Conservation (phyloP, 768 basidiomycete species). For the Auricularia cornea region DNA sequence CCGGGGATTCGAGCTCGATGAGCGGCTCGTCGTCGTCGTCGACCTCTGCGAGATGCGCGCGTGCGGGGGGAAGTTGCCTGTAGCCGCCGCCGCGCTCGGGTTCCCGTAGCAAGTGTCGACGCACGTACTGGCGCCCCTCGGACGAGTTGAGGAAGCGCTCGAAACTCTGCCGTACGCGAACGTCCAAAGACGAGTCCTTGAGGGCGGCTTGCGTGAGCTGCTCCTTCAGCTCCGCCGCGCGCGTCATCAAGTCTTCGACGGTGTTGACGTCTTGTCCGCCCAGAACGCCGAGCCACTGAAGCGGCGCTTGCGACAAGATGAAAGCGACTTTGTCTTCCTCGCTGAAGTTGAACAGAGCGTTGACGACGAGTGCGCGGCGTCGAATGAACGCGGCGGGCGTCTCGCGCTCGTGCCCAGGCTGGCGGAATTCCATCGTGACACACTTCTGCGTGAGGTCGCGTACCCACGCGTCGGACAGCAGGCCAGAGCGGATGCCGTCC, state of each 20-base stretch:
- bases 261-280: background rate
- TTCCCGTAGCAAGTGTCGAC: background rate
- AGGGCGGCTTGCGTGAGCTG: background rate
- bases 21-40: too few species aligned
- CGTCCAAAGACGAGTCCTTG: background rate
- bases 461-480: background rate
- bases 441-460: background rate
- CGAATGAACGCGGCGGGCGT: background rate
- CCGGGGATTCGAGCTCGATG: too few species aligned
- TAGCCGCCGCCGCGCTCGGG: too few species aligned
- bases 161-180: background rate
- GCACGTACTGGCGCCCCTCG: background rate
- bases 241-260: background rate
- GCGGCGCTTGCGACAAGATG: background rate
- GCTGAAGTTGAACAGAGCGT: background rate
- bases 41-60: too few species aligned
- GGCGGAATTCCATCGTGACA: background rate
- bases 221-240: background rate
- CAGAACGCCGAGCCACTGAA: background rate
- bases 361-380: background rate
- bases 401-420: background rate
- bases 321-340: background rate
- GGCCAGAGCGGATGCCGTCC: background rate
- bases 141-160: background rate
- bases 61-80: too few species aligned